Conservation (phyloP, 108 stramenopile genomes). For the Ochromonas danica region DNA sequence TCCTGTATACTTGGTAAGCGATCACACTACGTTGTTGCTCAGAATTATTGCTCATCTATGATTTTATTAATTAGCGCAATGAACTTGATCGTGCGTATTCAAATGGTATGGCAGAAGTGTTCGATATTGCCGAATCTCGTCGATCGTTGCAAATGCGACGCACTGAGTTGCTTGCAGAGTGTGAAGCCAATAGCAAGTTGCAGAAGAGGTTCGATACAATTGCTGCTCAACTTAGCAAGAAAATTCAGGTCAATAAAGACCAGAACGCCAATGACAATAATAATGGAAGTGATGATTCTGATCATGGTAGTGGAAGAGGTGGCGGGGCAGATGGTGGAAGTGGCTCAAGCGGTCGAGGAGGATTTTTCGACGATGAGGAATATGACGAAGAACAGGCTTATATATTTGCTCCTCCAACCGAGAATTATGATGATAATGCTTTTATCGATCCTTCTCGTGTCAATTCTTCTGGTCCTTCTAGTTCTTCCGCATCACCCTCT, state of each 20-base stretch:
- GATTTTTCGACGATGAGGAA: too few relatives aligned
- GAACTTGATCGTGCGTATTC: conserved; percentile 70
- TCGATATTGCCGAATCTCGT: conserved; percentile 54
- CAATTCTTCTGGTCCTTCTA: too few relatives aligned
- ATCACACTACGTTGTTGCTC: background rate
- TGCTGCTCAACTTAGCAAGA: conserved; percentile 65
- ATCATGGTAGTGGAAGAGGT: background rate
- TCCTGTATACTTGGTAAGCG: conserved; percentile 61
- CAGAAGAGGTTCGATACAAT: conserved; percentile 77
- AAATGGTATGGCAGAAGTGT: conserved; percentile 63
- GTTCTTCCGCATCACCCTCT: too few relatives aligned
- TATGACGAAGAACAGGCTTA: background rate
- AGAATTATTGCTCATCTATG: background rate
- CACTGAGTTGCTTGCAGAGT: conserved; percentile 72
- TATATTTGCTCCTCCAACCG: background rate
- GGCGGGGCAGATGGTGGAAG: background rate
- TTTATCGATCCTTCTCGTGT: background rate
- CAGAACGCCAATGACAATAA: background rate
- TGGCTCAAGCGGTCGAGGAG: too few relatives aligned
- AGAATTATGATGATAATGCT: background rate
- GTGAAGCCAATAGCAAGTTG: conserved; percentile 70
- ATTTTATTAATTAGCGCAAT: conserved; percentile 41
- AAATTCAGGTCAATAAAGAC: too few relatives aligned
- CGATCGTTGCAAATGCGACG: conserved; percentile 41
- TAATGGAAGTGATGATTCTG: background rate